These are phyloP conservation scores for Blastocystis sp. DNA, from an alignment of 352 stramenopile genomes.

Conservation along the genomic window DNA sequence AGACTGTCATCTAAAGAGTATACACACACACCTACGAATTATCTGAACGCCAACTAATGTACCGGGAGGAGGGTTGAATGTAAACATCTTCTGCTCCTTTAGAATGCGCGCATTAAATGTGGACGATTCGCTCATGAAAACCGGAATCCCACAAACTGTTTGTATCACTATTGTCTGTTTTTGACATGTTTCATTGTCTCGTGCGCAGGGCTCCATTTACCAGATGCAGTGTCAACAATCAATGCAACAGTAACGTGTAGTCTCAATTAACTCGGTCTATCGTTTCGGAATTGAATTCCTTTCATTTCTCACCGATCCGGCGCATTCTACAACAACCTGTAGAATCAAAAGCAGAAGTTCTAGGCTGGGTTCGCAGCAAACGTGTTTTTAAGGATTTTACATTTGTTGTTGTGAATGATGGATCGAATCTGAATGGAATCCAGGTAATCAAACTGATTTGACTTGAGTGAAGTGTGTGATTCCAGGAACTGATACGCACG, in stretches of 20 bases:
- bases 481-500: background rate
- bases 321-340: conserved; percentile 74
- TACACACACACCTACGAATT: background rate
- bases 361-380: conserved; percentile 86
- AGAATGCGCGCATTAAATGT: background rate
- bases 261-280: background rate
- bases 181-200: background rate
- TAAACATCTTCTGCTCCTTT: conserved; percentile 39
- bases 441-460: conserved; percentile 77
- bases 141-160: background rate
- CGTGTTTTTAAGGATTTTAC: conserved; percentile 79
- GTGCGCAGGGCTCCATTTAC: background rate
- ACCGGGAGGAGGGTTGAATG: conserved; percentile 44
- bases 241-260: background rate
- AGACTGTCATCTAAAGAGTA: conserved; percentile 36
- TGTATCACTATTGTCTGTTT: background rate
- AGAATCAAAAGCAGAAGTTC: conserved; percentile 80
- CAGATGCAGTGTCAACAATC: background rate
- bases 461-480: conserved; percentile 30
- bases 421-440: conserved; percentile 77
- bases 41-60: background rate
- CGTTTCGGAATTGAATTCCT: background rate
- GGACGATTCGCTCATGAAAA: background rate
- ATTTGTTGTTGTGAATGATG: conserved; percentile 90
- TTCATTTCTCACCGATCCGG: background rate